These are phyloP conservation scores for Chrysanthemum seticuspe DNA, from an alignment of 129 eudicot species.

Conservation along the genomic window DNA sequence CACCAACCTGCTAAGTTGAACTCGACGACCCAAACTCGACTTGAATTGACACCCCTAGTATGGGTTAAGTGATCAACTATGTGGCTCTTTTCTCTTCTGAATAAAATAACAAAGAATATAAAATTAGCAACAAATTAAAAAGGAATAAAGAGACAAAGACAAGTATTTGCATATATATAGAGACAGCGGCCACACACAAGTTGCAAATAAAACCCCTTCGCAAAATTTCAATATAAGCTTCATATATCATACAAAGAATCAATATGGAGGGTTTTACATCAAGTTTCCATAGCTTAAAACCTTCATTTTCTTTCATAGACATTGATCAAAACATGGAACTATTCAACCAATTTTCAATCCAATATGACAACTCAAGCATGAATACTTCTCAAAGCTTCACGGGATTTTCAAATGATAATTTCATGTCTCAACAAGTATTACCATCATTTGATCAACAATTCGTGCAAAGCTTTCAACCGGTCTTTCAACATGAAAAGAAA, in stretches of 20 bases:
- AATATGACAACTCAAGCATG: constrained; percentile 30
- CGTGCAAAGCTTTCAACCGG: constrained; percentile 32
- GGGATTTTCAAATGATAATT: constrained; percentile 45
- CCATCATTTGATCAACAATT: constrained; percentile 28
- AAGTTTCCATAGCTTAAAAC: constrained; percentile 45
- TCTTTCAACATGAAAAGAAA: constrained; percentile 33
- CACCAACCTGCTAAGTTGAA: too few species aligned
- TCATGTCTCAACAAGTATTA: constrained; percentile 33
- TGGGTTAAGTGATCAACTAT: neutral
- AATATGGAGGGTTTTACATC: constrained; percentile 59
- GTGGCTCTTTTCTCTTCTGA: constrained; percentile 1
- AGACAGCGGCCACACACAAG: constrained; percentile 33
- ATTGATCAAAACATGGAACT: constrained; percentile 58
- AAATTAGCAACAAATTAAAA: neutral
- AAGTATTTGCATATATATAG: constrained; percentile 29
- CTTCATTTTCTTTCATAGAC: constrained; percentile 42
- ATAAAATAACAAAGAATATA: constrained; percentile 1
- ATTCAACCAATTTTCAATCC: constrained; percentile 40
- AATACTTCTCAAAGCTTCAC: constrained; percentile 34
- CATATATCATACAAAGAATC: constrained; percentile 1
- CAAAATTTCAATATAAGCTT: constrained; percentile 27
- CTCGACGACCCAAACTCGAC: too few species aligned
- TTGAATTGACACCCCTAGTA: too few species aligned
- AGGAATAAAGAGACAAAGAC: constrained; percentile 33
- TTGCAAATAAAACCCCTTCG: constrained; percentile 32